These are phyloP conservation scores for Xerocomellus chrysenteron DNA, from an alignment of 768 basidiomycete species.

Conservation along the genomic window DNA sequence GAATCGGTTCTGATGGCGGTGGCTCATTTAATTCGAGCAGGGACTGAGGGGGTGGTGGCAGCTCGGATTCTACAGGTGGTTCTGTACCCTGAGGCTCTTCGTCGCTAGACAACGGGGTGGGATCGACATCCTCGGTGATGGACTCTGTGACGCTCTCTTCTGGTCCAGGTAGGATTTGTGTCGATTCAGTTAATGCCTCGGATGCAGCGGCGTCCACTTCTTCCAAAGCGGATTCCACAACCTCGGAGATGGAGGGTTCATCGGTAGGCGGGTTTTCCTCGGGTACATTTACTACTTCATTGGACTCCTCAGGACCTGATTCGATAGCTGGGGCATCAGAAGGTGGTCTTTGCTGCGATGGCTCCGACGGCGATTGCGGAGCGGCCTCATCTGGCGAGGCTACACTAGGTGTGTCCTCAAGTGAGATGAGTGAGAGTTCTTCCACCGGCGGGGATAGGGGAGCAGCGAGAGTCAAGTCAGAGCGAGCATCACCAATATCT, in stretches of 20 bases:
- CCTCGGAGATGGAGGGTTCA: conserved; percentile 1
- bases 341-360: background rate
- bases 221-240: conserved; percentile 10
- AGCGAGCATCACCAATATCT: conserved; percentile 21
- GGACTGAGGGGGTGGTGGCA: conserved; percentile 1
- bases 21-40: conserved; percentile 31
- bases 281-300: background rate
- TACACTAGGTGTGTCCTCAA: conserved; percentile 16
- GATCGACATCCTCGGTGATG: conserved; percentile 7
- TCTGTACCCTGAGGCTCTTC: background rate
- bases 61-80: conserved; percentile 7
- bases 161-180: background rate
- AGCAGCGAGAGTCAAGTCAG: conserved; percentile 18
- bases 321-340: conserved; percentile 9
- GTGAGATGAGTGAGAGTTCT: conserved; percentile 25
- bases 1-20: conserved; percentile 32
- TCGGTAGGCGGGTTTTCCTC: conserved; percentile 2
- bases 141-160: conserved; percentile 4
- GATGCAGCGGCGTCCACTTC: background rate
- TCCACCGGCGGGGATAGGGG: conserved; percentile 31
- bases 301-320: conserved; percentile 7
- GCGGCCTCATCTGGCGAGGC: background rate
- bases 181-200: conserved; percentile 6
- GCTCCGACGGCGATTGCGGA: background rate
- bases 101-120: background rate